These are phyloP conservation scores for Cantharellus anzutake DNA, from an alignment of 768 basidiomycete genomes.

Conservation along the genomic window DNA sequence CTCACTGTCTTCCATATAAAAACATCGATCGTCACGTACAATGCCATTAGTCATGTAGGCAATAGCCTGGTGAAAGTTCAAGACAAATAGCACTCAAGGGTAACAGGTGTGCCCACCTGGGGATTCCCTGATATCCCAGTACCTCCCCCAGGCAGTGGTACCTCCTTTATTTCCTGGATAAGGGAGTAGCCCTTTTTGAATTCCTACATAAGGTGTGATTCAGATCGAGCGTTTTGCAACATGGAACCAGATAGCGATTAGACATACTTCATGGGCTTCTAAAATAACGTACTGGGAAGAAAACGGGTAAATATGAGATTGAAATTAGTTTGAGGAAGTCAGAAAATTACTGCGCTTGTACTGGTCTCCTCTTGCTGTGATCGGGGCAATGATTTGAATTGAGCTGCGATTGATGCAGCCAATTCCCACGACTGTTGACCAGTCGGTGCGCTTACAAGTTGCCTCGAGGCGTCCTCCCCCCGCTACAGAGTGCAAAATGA, in stretches of 20 bases:
- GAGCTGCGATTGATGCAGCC: background rate
- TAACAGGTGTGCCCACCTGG: background rate
- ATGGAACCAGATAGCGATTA: background rate
- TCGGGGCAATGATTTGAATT: background rate
- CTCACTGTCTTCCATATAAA: background rate
- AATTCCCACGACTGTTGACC: background rate
- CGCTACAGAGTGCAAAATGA: background rate
- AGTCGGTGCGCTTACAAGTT: background rate
- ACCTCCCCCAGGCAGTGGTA: background rate
- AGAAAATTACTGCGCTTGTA: slow-evolving; percentile 1
- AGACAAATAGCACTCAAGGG: background rate
- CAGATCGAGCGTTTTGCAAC: too few relatives aligned
- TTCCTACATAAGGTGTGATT: background rate
- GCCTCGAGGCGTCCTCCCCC: background rate
- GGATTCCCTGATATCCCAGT: background rate
- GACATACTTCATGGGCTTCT: background rate
- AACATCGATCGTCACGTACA: slow-evolving; percentile 1
- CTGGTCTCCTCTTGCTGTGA: background rate
- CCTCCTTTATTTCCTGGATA: background rate
- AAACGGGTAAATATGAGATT: background rate
- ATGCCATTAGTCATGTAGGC: slow-evolving; percentile 1
- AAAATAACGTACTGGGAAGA: background rate
- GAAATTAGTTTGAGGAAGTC: background rate
- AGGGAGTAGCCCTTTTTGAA: background rate
- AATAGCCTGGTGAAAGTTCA: background rate